Evolutionary conservation across 2,329 filamentous ascomycete genomes (phyloP), one percentile per base, ranked within the genome.

Genomic region (Ophiosphaerella narmari): DNA sequence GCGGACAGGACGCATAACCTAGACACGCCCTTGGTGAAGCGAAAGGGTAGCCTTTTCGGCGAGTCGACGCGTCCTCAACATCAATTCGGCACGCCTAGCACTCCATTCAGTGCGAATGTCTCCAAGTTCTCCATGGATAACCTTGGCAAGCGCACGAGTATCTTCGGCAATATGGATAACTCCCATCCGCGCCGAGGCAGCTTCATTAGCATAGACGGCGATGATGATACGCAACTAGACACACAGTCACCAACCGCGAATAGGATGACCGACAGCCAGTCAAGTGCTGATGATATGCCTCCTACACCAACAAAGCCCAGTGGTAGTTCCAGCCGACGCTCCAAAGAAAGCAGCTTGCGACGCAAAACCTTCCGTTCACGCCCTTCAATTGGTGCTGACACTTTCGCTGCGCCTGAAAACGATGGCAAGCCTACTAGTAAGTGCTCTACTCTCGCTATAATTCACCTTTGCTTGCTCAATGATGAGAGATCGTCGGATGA

Each of bases 251-350:
- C 87, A 63, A 79, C 78, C 12, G 78, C 75, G n/a, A 78, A 76
- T 36, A 74, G 78, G 23, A 71, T 72, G 48, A 69, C 77, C 29
- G 83, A 86, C 49, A 81, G 79, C 57, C 84, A 86, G 60, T 67
- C 76, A 5, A 79, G 81, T 45, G 78, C 75, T 14, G 90, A 92
- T 34, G 91, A 96, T 42, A 79, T 93, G 49, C 92, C 93, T n/a
- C 92, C 93, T 1, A 99, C 94, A 1, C 94, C 94, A 1, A 97
- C 94, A 0, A 97, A 96, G 73, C 85, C 85, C 59, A 73, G 71
- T 33, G 63, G 76, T 73, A 62, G 81, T 23, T 66, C 65, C n/a
- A 67, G 69, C 45, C 70, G 76, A 45, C 74, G 74, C 37, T 78
- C 77, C 21, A 80, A 78, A 65, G 76, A 78, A 51, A 80, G 77